Evolutionary conservation across 306 rosid species (phyloP), one percentile per base, ranked within the genome.

Genomic region (Glycyrrhiza uralensis): DNA sequence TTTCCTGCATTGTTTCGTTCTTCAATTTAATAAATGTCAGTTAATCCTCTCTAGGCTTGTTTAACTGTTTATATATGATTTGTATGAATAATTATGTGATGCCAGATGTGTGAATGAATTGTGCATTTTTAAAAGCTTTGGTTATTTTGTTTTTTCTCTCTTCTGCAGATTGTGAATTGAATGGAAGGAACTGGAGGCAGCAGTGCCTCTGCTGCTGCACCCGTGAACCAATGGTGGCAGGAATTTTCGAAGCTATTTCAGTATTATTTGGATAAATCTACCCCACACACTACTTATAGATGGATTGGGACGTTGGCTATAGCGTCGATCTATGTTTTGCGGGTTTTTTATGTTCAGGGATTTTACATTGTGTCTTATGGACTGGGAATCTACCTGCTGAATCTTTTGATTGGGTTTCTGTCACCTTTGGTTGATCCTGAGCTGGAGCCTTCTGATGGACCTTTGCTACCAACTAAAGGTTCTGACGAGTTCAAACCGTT

Each of bases 401-500:
- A 92, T 77, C 80, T 92, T 51, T 72, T 92, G 87, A 92, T 92
- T 76, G 93, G 96, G 61, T 92, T 92, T 75, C 50, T 92, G 45
- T 92, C 97, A 0, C 97, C 97, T 28, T 82, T 87, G 85, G 96
- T 82, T 78, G 97, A 92, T 83, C 96, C 97, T 13, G 97, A 89
- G 77, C 68, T 82, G 82, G 97, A 87, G 56, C 78, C 73, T 75
- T 69, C 91, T 1, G 90, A 79, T 28, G 93, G 93, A 26, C 81
- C 96, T 24, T 30, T 85, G 80, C 88, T 92, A 41, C 97, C 97
- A 0, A 92, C 93, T 3, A 92, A 89, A 83, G 97, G 97, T 22
- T 92, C 97, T 0, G 97, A 92, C 29, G 97, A 92, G 63, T 92
- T 89, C 80, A 92, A 87, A 72, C 96, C 97, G 0, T 92, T 92